Conservation (phyloP, 2,329 filamentous ascomycete species). For the Aureobasidium melanogenum region DNA sequence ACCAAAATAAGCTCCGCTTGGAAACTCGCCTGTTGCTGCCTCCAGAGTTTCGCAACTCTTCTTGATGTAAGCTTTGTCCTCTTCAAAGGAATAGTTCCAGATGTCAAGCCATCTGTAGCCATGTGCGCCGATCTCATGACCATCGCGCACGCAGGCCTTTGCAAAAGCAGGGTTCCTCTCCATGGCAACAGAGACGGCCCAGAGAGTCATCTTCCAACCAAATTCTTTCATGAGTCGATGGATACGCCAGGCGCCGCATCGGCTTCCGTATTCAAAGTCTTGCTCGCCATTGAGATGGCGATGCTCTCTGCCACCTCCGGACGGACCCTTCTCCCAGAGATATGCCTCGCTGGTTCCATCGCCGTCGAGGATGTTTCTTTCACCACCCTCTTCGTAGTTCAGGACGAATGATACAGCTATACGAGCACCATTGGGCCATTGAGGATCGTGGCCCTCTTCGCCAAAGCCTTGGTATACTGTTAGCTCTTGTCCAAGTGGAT, state of each 20-base stretch:
- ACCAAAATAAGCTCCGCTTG: conserved; percentile 43
- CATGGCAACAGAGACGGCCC: conserved; percentile 33
- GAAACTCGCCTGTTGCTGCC: conserved; percentile 37
- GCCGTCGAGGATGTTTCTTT: conserved; percentile 31
- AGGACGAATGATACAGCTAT: conserved; percentile 40
- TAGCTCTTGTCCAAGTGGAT: background rate
- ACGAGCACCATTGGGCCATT: conserved; percentile 35
- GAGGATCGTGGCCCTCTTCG: conserved; percentile 18
- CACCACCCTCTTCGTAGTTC: conserved; percentile 39
- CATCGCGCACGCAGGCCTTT: conserved; percentile 31
- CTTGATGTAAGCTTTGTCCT: conserved; percentile 41
- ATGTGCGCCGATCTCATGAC: conserved; percentile 35
- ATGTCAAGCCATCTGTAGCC: conserved; percentile 37
- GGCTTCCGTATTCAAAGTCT: conserved; percentile 42
- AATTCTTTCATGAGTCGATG: conserved; percentile 34
- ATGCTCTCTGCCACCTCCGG: conserved; percentile 28
- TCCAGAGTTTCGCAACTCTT: conserved; percentile 34
- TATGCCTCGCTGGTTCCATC: conserved; percentile 32
- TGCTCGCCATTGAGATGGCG: conserved; percentile 39
- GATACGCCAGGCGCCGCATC: conserved; percentile 32
- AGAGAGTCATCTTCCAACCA: conserved; percentile 36
- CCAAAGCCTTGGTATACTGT: conserved; percentile 17
- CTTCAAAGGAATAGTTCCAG: conserved; percentile 34
- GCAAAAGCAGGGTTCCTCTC: conserved; percentile 34
- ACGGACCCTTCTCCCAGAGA: conserved; percentile 30